Percentiles rank a stretch among this genome's conserved stretches.
These are phyloP conservation scores for Penicillium sp. DNA, from an alignment of 2,329 filamentous ascomycete genomes.

Conservation along the genomic window DNA sequence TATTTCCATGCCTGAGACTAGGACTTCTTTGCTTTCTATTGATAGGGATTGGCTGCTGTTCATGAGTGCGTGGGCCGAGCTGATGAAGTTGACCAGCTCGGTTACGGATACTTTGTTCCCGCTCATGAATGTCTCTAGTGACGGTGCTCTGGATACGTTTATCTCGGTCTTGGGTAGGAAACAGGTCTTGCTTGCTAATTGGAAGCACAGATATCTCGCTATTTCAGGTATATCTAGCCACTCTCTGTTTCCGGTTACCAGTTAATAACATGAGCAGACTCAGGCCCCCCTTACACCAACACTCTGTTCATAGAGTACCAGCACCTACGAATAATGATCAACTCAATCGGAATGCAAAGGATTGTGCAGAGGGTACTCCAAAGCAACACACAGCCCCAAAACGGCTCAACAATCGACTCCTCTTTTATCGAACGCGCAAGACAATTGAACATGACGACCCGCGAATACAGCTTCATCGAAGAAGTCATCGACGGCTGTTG, in stretches of 20 bases:
- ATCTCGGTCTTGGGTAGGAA: conserved; percentile 1
- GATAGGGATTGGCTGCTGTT: conserved; percentile 45
- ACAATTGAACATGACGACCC: conserved; percentile 11
- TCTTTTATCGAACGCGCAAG: conserved; percentile 10
- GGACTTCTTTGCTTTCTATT: background rate
- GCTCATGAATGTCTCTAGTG: conserved; percentile 46
- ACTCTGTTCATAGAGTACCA: conserved; percentile 52
- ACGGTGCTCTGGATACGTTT: conserved; percentile 17
- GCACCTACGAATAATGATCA: conserved; percentile 36
- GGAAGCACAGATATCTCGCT: background rate
- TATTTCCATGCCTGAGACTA: conserved; percentile 33
- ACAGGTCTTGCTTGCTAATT: background rate
- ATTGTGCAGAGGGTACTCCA: conserved; percentile 47
- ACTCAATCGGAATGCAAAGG: conserved; percentile 50
- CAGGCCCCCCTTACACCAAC: conserved; percentile 31
- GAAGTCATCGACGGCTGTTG: conserved; percentile 52
- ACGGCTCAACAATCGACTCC: conserved; percentile 9
- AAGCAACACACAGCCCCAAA: conserved; percentile 13
- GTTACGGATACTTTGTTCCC: conserved; percentile 49
- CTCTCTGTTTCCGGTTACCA: background rate
- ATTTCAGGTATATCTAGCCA: background rate
- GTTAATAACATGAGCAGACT: background rate
- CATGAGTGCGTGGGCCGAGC: conserved; percentile 46
- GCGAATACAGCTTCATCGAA: conserved; percentile 51
- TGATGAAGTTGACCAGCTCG: conserved; percentile 44